Evolutionary conservation across 805 yeast genomes (phyloP).

Genomic region (Cyberlindnera mrakii): DNA sequence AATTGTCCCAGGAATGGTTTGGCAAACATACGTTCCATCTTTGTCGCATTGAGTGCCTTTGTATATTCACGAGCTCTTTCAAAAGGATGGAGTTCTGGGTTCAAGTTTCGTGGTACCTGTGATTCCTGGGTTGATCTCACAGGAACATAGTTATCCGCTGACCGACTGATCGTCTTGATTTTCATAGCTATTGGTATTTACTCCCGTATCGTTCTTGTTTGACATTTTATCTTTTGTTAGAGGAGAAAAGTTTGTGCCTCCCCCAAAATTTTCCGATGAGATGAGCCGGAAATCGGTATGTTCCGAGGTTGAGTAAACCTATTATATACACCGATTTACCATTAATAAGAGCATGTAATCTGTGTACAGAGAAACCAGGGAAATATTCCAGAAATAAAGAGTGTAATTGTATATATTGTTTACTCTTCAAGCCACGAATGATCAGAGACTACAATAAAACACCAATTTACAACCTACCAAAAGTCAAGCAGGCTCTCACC

Average conservation of each 20-base stretch:
- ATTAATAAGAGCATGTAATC: neutral
- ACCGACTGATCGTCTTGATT: constrained; percentile 38
- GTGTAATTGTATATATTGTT: too few species aligned
- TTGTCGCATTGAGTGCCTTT: constrained; percentile 90
- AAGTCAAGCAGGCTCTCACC: too few species aligned
- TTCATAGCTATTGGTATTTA: constrained; percentile 11
- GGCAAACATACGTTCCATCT: constrained; percentile 93
- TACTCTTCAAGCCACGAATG: too few species aligned
- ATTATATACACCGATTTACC: neutral
- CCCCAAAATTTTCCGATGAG: neutral
- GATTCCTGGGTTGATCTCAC: constrained; percentile 87
- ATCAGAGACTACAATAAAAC: too few species aligned
- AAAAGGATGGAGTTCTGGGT: constrained; percentile 94
- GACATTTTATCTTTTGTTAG: neutral
- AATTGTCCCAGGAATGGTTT: constrained; percentile 94
- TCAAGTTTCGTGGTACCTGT: constrained; percentile 78
- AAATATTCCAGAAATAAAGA: too few species aligned
- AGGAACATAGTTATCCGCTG: constrained; percentile 89
- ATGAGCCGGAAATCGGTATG: constrained; percentile 1
- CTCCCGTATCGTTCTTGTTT: neutral
- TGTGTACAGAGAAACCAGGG: too few species aligned
- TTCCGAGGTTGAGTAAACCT: neutral
- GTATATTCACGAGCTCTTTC: constrained; percentile 97
- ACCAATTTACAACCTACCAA: too few species aligned
- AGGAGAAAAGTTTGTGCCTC: neutral